These are phyloP conservation scores for Glaciozyma martinii DNA, from an alignment of 768 basidiomycete genomes.

Conservation along the genomic window DNA sequence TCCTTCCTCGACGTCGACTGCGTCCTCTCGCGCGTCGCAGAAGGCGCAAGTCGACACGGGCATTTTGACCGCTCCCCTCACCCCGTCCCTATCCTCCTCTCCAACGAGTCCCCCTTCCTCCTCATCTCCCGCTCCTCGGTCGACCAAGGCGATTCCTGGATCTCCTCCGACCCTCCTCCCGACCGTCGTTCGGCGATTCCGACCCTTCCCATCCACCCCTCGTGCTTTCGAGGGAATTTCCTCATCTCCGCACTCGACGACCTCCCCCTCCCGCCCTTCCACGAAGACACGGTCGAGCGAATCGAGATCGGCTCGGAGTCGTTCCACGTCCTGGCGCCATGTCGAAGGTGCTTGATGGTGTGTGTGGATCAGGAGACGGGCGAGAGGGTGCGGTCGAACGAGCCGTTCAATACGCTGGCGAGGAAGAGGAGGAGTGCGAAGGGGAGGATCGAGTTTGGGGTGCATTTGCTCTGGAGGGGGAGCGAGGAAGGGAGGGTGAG, in stretches of 20 bases:
- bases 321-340: conserved; percentile 23
- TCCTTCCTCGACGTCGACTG: conserved; percentile 24
- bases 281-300: conserved; percentile 22
- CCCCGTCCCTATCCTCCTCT: conserved; percentile 22
- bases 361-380: conserved; percentile 31
- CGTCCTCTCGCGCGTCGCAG: conserved; percentile 21
- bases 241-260: conserved; percentile 9
- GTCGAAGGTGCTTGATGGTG: conserved; percentile 34
- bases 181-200: neutral
- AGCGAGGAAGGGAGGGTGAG: no score
- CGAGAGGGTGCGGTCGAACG: conserved; percentile 4
- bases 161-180: conserved; percentile 3
- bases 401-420: conserved; percentile 27
- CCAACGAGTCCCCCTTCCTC: conserved; percentile 35
- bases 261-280: conserved; percentile 11
- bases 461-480: conserved; percentile 11
- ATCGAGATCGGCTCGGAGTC: conserved; percentile 17
- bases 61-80: conserved; percentile 20
- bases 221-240: conserved; percentile 33
- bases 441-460: conserved; percentile 32
- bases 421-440: conserved; percentile 17
- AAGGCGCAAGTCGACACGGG: conserved; percentile 11
- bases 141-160: conserved; percentile 20
- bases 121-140: conserved; percentile 31
- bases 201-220: conserved; percentile 1